Base-by-base conservation (phyloP, 2,329 filamentous ascomycete species). In the Epichloe uncinata region DNA sequence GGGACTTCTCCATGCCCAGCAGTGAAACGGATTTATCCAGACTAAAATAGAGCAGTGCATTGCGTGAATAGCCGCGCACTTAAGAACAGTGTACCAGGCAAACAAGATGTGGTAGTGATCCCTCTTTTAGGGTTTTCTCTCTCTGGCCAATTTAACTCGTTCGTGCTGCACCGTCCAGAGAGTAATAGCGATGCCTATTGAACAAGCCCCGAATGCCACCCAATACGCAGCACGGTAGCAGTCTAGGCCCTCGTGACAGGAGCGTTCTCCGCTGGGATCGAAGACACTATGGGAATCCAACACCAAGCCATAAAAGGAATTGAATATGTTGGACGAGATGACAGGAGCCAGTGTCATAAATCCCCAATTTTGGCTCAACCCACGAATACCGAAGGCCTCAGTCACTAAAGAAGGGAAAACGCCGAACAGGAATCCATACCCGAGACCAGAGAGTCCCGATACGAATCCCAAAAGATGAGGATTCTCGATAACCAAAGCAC, bases 281-380 rank as follows among this genome's bases (percentile, higher is more conserved):
- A 87, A 69, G 35, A 82, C 68, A 20, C 84, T 90, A 65, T 96
- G 89, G 8, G 71, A 69, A 63, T 98, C 93, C 58, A 88, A 94
- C 0, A 95, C 81, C 15, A 66, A 69, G 45, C 93, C 93, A 63
- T 97, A 98, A 51, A 93, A 81, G 1, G 96, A 69, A 63, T 97
- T 98, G 74, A 95, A 97, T 20, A 95, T 66, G 59, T 97, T 95
- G 46, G 88, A 90, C 8, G 84, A 89, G 30, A 95, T 67, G 3
- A 95, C 87, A 0, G 91, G 90, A 3, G 87, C 84, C 45, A 96
- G 72, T 0, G 88, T 96, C 82, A 98, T 94, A 58, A 85, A 84
- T 13, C 93, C 93, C 91, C 93, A 98, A 61, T 97, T 98, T 62
- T 95, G 87, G 50, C 85, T 89, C 44, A 98, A 73, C 1, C 90